phyloP scores from a whole-genome alignment of 495 filamentous ascomycete species.

The Immersiella caudata region DNA sequence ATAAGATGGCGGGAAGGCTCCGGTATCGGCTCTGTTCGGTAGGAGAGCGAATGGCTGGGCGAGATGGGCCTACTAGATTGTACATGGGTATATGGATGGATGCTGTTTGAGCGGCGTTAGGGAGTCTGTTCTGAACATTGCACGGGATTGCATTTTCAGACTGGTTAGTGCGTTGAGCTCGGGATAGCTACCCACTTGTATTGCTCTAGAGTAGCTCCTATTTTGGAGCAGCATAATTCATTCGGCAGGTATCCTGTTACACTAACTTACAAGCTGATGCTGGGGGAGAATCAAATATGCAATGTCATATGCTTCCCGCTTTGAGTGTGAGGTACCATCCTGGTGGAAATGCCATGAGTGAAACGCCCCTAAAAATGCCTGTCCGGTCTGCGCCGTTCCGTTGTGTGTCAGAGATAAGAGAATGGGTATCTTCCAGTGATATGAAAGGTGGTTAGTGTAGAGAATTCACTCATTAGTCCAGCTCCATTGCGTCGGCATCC shows the following conservation, averaged over 20 bases:
- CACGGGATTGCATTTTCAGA: not conserved
- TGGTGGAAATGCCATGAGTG: not conserved
- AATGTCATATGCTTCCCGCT: too few relatives aligned
- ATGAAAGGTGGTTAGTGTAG: not conserved
- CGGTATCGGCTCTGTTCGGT: not conserved
- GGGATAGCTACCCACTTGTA: not conserved
- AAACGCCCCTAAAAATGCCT: conserved; percentile 1
- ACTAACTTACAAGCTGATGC: not conserved
- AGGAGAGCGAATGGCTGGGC: not conserved
- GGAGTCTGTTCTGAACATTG: not conserved
- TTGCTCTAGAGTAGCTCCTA: not conserved
- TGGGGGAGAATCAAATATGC: not conserved
- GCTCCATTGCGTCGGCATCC: conserved; percentile 68
- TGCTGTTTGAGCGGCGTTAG: not conserved
- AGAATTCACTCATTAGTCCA: conserved; percentile 53
- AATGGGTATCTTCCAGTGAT: conserved; percentile 9
- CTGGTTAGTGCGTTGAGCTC: not conserved
- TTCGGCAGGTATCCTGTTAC: not conserved
- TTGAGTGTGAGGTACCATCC: not conserved
- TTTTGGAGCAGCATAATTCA: not conserved
- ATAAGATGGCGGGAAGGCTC: not conserved
- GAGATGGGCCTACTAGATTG: conserved; percentile 10
- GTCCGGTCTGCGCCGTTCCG: not conserved
- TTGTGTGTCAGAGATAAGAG: not conserved
- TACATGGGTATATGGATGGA: conserved; percentile 2